Evolutionary conservation across 2,329 filamentous ascomycete genomes (phyloP), one percentile per base, ranked within the genome.

Genomic region (Colletotrichum nymphaeae): DNA sequence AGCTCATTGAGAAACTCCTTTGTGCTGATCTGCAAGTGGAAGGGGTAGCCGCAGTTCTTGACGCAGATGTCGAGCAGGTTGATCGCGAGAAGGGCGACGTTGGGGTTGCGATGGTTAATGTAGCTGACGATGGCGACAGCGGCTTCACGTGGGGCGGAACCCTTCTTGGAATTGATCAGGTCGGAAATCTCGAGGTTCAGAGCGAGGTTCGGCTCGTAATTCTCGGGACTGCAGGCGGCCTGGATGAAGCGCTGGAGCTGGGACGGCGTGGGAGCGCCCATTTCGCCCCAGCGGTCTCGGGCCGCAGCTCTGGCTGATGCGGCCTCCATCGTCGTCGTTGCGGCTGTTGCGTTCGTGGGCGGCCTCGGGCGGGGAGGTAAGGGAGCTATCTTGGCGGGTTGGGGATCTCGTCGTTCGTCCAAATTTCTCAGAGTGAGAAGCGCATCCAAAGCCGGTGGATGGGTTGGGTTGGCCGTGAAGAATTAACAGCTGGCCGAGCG

Each of bases 1-100:
- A 99, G 92, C 86, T 99, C 97, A 85, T 99, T 99, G 78, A 99
- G 91, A 79, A 99, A 99, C 80, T 99, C 97, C 83, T 99, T 99
- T 77, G 97, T 98, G 83, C 94, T 95, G 81, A 99, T 98, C 84
- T 99, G 97, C 72, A 99, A 91, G 81, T 99, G 97, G 84, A 99
- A 99, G 1, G 97, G 95, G 82, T 99, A 99, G 78, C 97, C 97
- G 88, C 97, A 99, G 86, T 99, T 99, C 88, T 99, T 99, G 84
- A 98, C 97, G 84, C 97, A 98, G 76, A 98, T 98, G 83, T 99
- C 97, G 81, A 99, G 94, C 77, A 99, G 91, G 86, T 93, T 92
- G 80, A 98, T 89, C 73, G 97, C 96, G 72, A 98, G 89, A 77
- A 99, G 87, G 74, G 95, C 93, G 77, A 99, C 95, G 83, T 98